Conservation (phyloP, 345 rosid species). For the Moringa oleifera region DNA sequence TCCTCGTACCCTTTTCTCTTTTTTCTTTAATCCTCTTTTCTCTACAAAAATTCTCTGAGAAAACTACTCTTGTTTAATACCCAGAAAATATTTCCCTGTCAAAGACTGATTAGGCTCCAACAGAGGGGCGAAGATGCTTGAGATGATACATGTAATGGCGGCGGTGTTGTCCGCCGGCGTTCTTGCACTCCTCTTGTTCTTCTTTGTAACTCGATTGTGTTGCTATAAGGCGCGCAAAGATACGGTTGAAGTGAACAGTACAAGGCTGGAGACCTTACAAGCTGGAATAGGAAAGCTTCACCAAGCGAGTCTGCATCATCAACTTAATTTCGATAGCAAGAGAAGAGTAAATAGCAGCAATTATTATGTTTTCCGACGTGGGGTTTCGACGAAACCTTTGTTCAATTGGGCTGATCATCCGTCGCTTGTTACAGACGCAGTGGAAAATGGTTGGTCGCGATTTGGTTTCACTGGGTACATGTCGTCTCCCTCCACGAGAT, state of each 20-base stretch:
- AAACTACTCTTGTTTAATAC: not conserved
- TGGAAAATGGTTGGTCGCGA: slow-evolving; percentile 84
- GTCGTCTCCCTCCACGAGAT: slow-evolving; percentile 30
- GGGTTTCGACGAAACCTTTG: slow-evolving; percentile 30
- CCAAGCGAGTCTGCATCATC: slow-evolving; percentile 34
- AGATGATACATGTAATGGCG: slow-evolving; percentile 27
- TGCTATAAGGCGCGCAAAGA: slow-evolving; percentile 19
- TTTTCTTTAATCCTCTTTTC: not conserved
- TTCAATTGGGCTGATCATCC: slow-evolving; percentile 86
- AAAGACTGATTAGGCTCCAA: not conserved
- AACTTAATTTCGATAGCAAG: slow-evolving; percentile 41
- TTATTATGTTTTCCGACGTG: slow-evolving; percentile 44
- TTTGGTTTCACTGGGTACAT: slow-evolving; percentile 55
- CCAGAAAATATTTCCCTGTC: not conserved
- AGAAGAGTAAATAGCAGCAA: slow-evolving; percentile 32
- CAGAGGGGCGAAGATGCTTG: slow-evolving; percentile 25
- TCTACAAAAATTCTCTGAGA: not conserved
- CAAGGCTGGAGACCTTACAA: slow-evolving; percentile 29
- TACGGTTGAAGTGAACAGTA: slow-evolving; percentile 5
- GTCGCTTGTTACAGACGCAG: slow-evolving; percentile 57
- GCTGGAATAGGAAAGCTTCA: slow-evolving; percentile 59
- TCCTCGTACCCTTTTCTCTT: slow-evolving; percentile 1
- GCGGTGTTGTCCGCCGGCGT: slow-evolving; percentile 24
- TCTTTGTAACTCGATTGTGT: slow-evolving; percentile 45
- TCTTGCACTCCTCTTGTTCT: slow-evolving; percentile 22